Conservation (phyloP, 2,329 filamentous ascomycete genomes). For the Gaeumannomyces tritici region DNA sequence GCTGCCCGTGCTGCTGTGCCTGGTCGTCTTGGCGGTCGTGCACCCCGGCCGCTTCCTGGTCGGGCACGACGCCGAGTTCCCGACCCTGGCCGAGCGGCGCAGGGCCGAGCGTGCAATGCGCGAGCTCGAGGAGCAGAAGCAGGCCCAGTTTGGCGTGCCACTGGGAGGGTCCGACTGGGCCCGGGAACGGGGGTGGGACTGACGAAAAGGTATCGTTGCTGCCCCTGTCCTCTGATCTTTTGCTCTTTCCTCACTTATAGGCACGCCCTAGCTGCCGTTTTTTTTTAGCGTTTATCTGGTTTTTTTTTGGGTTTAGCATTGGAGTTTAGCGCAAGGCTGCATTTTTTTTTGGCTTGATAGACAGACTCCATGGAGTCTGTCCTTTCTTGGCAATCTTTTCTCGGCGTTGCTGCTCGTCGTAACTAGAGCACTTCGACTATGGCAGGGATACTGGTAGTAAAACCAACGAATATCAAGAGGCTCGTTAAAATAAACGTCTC, state of each 20-base stretch:
- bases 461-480: no score
- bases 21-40: slow-evolving; percentile 28
- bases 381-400: not conserved
- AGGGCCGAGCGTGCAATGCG: slow-evolving; percentile 3
- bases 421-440: no score
- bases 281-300: not conserved
- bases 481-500: no score
- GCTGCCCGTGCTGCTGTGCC: slow-evolving; percentile 41
- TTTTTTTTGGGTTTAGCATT: not conserved
- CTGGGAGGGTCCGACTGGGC: not conserved
- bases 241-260: not conserved
- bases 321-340: not conserved
- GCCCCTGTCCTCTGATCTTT: not conserved
- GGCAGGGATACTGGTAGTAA: no score
- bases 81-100: slow-evolving; percentile 15
- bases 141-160: not conserved
- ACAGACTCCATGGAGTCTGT: not conserved
- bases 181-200: not conserved
- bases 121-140: slow-evolving; percentile 3
- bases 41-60: slow-evolving; percentile 38
- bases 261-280: not conserved
- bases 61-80: slow-evolving; percentile 35
- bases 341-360: not conserved
- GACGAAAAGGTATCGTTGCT: not conserved
- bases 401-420: no score